A percentile compares a stretch with the other conserved stretches of the same genome.
These are phyloP conservation scores for Talaromyces stipitatus DNA, from an alignment of 495 filamentous ascomycete genomes.

Conservation along the genomic window DNA sequence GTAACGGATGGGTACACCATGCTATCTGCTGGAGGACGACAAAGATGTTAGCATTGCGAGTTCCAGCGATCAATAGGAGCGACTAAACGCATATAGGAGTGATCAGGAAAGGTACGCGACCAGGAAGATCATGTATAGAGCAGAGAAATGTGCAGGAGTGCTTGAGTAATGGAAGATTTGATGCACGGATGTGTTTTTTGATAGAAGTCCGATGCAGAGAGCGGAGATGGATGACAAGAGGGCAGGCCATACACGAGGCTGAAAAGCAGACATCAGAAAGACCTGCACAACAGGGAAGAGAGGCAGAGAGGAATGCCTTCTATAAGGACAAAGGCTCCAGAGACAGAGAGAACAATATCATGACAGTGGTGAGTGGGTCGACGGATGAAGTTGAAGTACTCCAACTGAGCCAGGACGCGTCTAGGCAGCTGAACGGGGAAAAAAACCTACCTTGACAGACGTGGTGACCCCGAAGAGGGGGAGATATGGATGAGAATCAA, in stretches of 20 bases:
- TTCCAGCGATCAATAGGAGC: slow-evolving; percentile 15
- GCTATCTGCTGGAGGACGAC: slow-evolving; percentile 37
- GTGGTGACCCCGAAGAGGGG: slow-evolving; percentile 42
- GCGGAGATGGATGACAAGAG: slow-evolving; percentile 20
- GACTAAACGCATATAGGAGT: slow-evolving; percentile 11
- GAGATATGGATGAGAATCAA: slow-evolving; percentile 12
- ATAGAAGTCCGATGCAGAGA: slow-evolving; percentile 36
- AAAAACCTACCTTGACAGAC: slow-evolving; percentile 45
- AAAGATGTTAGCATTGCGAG: slow-evolving; percentile 42
- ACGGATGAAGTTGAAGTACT: slow-evolving; percentile 37
- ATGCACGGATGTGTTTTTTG: slow-evolving; percentile 33
- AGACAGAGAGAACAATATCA: not conserved
- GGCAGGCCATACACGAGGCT: slow-evolving; percentile 8
- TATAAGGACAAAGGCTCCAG: slow-evolving; percentile 11
- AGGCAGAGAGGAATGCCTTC: slow-evolving; percentile 11
- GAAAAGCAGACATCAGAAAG: slow-evolving; percentile 8
- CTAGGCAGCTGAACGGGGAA: slow-evolving; percentile 18
- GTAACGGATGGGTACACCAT: slow-evolving; percentile 46
- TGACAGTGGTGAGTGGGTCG: slow-evolving; percentile 30
- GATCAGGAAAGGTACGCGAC: slow-evolving; percentile 31
- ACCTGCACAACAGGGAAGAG: slow-evolving; percentile 14
- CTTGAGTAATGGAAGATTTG: slow-evolving; percentile 26
- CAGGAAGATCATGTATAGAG: slow-evolving; percentile 18
- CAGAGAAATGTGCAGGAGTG: slow-evolving; percentile 16
- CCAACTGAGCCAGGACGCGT: slow-evolving; percentile 29